Percentiles rank a stretch among this genome's conserved stretches.
Evolutionary conservation across 192 early-diverging fungal species (phyloP).

Genomic region (Entophlyctis helioformis): DNA sequence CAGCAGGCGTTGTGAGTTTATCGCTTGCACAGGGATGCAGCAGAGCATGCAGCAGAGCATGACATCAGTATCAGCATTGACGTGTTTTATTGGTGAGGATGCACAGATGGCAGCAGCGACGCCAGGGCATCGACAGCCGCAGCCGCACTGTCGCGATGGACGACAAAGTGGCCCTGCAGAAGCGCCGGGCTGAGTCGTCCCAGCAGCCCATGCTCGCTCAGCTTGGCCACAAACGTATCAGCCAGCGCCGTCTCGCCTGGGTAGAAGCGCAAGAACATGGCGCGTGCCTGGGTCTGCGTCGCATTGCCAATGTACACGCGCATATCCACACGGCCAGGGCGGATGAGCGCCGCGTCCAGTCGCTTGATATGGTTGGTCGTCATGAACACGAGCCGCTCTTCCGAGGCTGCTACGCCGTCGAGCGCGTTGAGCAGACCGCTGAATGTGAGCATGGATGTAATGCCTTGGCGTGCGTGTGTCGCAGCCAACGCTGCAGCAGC

Average conservation of each 20-base stretch:
- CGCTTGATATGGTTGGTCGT: constrained; percentile 63
- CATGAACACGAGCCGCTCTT: constrained; percentile 71
- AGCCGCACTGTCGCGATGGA: constrained; percentile 70
- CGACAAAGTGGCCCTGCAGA: constrained; percentile 94
- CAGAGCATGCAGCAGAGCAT: too few species aligned
- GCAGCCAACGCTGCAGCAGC: constrained; percentile 24
- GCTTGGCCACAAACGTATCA: constrained; percentile 49
- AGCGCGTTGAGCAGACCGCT: constrained; percentile 64
- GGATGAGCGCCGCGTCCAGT: constrained; percentile 59
- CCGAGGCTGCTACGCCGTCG: constrained; percentile 60
- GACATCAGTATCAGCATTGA: too few species aligned
- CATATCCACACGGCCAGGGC: constrained; percentile 62
- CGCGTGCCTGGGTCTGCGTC: constrained; percentile 38
- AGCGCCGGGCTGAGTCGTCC: constrained; percentile 61
- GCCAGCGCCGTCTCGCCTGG: constrained; percentile 43
- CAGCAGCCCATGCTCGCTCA: constrained; percentile 1
- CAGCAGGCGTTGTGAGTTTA: too few species aligned
- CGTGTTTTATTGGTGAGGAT: too few species aligned
- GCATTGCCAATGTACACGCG: constrained; percentile 45
- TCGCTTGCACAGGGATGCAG: too few species aligned
- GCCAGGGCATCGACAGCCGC: too few species aligned
- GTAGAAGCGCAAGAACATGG: constrained; percentile 60
- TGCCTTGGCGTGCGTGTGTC: constrained; percentile 44
- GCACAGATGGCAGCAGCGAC: too few species aligned
- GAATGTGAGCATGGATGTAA: constrained; percentile 35